Percentiles rank a stretch among this genome's conserved stretches.
Evolutionary conservation across 225 moss, liverwort and hornwort genomes (phyloP).

Genomic region (Bryum argenteum): DNA sequence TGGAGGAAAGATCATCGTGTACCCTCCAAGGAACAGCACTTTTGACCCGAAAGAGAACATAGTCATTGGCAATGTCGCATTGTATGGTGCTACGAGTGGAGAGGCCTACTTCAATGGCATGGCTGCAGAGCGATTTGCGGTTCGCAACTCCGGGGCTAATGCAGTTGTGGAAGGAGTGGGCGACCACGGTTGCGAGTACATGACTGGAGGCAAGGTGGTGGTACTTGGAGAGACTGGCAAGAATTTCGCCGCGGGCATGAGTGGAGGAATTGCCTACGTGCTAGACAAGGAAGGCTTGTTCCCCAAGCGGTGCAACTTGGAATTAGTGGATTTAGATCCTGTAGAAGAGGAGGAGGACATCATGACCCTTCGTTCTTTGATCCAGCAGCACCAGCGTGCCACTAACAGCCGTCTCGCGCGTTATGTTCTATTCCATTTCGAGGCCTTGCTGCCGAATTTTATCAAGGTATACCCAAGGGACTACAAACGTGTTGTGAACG

Average conservation of each 20-base stretch:
- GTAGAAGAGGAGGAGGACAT: constrained; percentile 77
- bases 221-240: constrained; percentile 81
- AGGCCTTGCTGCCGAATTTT: constrained; percentile 75
- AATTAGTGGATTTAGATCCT: constrained; percentile 72
- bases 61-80: constrained; percentile 79
- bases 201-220: constrained; percentile 78
- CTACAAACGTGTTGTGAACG: constrained; percentile 74
- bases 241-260: constrained; percentile 91
- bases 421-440: constrained; percentile 68
- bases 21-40: constrained; percentile 68
- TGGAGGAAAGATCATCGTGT: constrained; percentile 73
- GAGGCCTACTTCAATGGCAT: constrained; percentile 91
- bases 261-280: constrained; percentile 80
- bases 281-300: constrained; percentile 74
- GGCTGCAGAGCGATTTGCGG: constrained; percentile 87
- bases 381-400: constrained; percentile 79
- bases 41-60: constrained; percentile 90
- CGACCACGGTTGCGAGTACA: constrained; percentile 90
- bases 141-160: constrained; percentile 78
- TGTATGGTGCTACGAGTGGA: constrained; percentile 86
- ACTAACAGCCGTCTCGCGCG: constrained; percentile 69
- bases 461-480: constrained; percentile 84
- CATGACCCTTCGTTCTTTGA: constrained; percentile 66
- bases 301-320: constrained; percentile 61
- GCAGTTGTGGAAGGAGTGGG: constrained; percentile 92